Base-by-base conservation (phyloP, 495 filamentous ascomycete genomes). In the Stereocaulon alpinum region DNA sequence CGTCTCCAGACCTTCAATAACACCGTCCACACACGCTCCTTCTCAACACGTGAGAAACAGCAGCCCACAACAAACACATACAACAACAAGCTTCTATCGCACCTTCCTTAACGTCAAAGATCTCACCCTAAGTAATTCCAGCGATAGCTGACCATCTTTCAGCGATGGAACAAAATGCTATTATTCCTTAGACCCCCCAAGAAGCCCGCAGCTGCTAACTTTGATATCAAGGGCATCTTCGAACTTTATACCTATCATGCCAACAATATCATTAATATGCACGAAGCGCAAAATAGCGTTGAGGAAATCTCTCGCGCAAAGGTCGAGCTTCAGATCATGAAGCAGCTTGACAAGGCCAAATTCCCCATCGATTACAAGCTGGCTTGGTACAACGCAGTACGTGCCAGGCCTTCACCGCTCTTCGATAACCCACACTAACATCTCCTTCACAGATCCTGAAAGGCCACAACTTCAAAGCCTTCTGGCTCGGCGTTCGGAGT, bases 381-480 rank as follows among this genome's bases (percentile, higher is more conserved):
- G 9, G 44, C 40, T 4, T 64, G 62, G 62, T 45, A 41, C 20
- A 42, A 45, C 11, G 62, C 58, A 4, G 62, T 64, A 61, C 22
- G 37, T 60, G 24, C 24, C 3, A 3, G 24, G 24, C 24, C 24
- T 24, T 24, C 3, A 3, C 24, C 24, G 24, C 24, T 24, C 45
- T 37, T 34, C 32, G 32, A 18, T 2, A 3, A 30, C 20, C n/a
- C 29, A 18, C 32, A n/a, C 32, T 55, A 4, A 61, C 17, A 20
- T 3, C 17, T 41, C 9, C 34, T 37, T 20, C 37, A 6, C 40
- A 68, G 66, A 61, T 68, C 18, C 61, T 68, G 14, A 51, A 56
- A 6, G 62, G 61, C 18, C 0, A 20, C n/a, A 37, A 27, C 3
- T 68, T 68, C 49, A 55, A 66, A 3, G 22, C 56, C n/a, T 63